Evolutionary conservation across 176 grass and related monocot species (phyloP).

Genomic region (Thinopyrum elongatum): DNA sequence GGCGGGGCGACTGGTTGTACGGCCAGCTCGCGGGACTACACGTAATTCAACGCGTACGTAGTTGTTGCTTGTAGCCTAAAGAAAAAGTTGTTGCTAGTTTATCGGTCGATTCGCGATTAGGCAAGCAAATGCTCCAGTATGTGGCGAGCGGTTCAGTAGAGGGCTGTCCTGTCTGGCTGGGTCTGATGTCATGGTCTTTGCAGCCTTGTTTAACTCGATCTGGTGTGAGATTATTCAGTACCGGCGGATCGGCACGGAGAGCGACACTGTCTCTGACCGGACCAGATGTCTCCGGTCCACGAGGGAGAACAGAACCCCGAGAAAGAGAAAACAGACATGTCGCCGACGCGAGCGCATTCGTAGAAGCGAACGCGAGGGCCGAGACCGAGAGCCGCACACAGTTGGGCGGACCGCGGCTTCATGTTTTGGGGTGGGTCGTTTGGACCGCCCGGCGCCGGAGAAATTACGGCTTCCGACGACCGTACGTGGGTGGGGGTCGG

Average conservation of each 20-base stretch:
- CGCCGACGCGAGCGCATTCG: not conserved
- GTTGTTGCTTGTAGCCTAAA: not conserved
- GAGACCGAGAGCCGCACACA: not conserved
- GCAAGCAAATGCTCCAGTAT: not conserved
- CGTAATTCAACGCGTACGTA: conserved; percentile 9
- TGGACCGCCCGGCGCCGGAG: not conserved
- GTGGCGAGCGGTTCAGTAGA: not conserved
- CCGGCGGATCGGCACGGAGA: not conserved
- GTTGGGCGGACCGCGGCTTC: conserved; percentile 2
- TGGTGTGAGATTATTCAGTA: not conserved
- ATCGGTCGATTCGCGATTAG: not conserved
- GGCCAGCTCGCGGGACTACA: not conserved
- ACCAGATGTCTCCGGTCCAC: not conserved
- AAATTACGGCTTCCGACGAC: not conserved
- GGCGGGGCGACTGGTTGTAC: not conserved
- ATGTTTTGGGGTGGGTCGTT: not conserved
- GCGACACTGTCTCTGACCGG: not conserved
- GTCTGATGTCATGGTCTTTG: not conserved
- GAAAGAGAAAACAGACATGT: too few relatives aligned
- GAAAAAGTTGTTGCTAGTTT: not conserved
- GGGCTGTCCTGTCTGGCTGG: too few relatives aligned
- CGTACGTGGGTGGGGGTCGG: not conserved
- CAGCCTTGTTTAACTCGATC: not conserved
- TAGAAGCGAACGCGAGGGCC: not conserved
- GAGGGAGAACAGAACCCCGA: too few relatives aligned